Base-by-base conservation (phyloP, 2,329 filamentous ascomycete genomes). In the Didymella exigua region DNA sequence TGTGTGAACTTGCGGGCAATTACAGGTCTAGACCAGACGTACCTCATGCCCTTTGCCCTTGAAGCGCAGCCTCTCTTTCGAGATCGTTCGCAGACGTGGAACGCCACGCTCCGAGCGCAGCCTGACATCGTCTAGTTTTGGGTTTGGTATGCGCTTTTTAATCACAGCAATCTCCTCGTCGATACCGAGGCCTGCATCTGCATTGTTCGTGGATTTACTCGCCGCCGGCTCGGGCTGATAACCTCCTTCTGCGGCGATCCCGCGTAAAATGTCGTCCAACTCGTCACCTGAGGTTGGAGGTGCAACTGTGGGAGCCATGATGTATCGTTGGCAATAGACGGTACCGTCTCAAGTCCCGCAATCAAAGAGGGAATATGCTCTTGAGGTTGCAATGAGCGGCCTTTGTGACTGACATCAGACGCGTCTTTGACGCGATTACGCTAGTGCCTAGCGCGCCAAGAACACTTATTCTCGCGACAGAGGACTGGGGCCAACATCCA, bases 11-110 rank as follows among this genome's bases (percentile, higher is more conserved):
- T 29, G 2, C 14, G 4, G 3, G 16, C 18, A 30, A 3, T 18
- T 14, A 7, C 6, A 18, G 19, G 26, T n/a, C 11, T 11, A 2
- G 8, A 9, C n/a, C 21, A 11, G 23, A 54, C 43, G 69, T 33
- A 92, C 90, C 80, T 99, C 95, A 72, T 98, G 91, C 0, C 93
- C 93, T 75, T 96, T 98, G 44, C 95, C 95, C 72, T 93, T 96
- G 65, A 97, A 86, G 61, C 85, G 90, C 18, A 97, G 77, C 38
- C 83, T 82, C 26, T 86, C 82, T 48, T 85, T 86, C 0, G 90
- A 87, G 64, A 87, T 86, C 58, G 82, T 85, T 36, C 89, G 86
- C 47, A 99, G 79, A 66, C 89, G 91, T 1, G 91, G 91, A 56
- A 99, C 92, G 1, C 95, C 95, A 42, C 86, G 84, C 18, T 88